phyloP scores from a whole-genome alignment of 2,329 filamentous ascomycete species.

The Xylaria sp. region DNA sequence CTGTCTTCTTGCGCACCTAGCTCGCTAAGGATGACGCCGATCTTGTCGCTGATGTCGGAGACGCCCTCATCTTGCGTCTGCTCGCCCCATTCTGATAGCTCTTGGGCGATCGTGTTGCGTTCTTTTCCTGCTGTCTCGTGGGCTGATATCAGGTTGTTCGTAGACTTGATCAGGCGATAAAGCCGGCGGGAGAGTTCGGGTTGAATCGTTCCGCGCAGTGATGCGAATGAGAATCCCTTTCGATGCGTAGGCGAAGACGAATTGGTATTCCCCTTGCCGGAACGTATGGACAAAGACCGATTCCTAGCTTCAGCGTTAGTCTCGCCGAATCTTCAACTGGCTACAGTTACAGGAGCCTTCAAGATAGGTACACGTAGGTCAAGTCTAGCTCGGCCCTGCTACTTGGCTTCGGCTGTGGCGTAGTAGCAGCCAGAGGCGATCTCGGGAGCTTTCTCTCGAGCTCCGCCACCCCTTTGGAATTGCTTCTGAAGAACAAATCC shows the following conservation, averaged over 20 bases:
- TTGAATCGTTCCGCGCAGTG: conserved; percentile 82
- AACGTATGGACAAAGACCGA: conserved; percentile 42
- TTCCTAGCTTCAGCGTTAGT: conserved; percentile 36
- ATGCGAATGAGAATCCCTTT: conserved; percentile 83
- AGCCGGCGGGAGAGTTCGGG: conserved; percentile 89
- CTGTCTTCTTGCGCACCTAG: conserved; percentile 91
- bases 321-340: background rate
- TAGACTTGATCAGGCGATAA: conserved; percentile 91
- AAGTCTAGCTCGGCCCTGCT: conserved; percentile 31
- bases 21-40: conserved; percentile 90
- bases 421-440: conserved; percentile 21
- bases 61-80: conserved; percentile 85
- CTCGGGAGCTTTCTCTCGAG: conserved; percentile 33
- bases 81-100: conserved; percentile 97
- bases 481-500: conserved; percentile 38
- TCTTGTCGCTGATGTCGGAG: conserved; percentile 91
- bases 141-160: conserved; percentile 84
- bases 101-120: conserved; percentile 81
- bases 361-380: conserved; percentile 33
- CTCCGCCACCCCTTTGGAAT: conserved; percentile 37
- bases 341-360: background rate
- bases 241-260: conserved; percentile 49
- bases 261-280: conserved; percentile 46
- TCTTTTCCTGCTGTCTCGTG: conserved; percentile 87
- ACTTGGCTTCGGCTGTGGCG: conserved; percentile 27